A percentile compares a stretch with the other conserved stretches of the same genome.
phyloP scores from a whole-genome alignment of 169 alveolate species.

The Eimeria necatrix region DNA sequence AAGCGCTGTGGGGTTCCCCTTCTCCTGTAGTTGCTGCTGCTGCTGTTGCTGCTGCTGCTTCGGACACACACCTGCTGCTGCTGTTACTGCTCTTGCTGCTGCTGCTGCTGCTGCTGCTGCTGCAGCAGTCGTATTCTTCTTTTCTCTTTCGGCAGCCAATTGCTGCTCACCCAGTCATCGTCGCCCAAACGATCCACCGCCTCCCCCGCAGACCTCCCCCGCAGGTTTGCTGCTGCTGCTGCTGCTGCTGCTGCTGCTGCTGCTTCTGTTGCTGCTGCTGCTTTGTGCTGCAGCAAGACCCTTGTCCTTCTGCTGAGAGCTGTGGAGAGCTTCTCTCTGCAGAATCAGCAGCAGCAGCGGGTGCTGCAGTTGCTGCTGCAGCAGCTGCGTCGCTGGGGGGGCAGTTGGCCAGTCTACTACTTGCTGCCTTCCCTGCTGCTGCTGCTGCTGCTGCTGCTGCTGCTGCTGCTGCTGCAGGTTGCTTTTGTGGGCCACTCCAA shows the following conservation, averaged over 20 bases:
- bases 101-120: constrained; percentile 64
- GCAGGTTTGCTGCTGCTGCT: constrained; percentile 86
- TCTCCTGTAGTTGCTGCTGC: background rate
- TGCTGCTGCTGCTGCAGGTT: constrained; percentile 84
- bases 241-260: constrained; percentile 61
- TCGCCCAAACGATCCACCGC: constrained; percentile 91
- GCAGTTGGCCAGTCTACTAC: background rate
- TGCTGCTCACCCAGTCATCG: constrained; percentile 91
- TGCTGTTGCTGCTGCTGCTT: background rate
- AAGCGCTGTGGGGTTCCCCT: background rate
- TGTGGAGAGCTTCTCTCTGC: background rate
- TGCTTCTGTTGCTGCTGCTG: constrained; percentile 16
- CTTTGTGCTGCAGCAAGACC: background rate
- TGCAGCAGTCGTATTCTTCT: constrained; percentile 82
- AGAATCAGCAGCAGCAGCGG: background rate
- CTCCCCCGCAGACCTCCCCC: constrained; percentile 86
- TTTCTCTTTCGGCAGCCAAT: constrained; percentile 86
- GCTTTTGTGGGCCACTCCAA: constrained; percentile 96
- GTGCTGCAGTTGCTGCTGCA: constrained; percentile 11
- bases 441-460: constrained; percentile 13
- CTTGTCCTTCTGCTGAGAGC: background rate
- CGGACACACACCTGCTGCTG: background rate
- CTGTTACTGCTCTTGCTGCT: background rate
- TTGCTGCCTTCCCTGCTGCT: background rate
- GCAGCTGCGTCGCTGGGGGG: background rate